phyloP scores from a whole-genome alignment of 1,139 yeast genomes.

The Ogataea hybrid region DNA sequence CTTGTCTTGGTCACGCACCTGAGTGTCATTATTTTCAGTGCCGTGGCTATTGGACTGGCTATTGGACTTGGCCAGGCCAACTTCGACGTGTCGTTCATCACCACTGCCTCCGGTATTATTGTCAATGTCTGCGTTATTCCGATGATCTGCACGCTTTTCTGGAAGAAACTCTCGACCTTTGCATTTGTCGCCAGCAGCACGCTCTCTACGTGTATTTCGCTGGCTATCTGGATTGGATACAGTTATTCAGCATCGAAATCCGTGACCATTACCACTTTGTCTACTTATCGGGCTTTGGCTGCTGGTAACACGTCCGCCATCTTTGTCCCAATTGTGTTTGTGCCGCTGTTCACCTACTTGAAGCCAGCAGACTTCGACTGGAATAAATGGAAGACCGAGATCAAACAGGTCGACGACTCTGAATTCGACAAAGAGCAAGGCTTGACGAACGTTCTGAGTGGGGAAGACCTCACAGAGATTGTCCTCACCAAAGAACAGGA shows the following conservation, averaged over 20 bases:
- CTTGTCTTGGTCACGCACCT: constrained; percentile 41
- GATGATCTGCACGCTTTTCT: constrained; percentile 40
- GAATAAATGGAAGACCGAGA: constrained; percentile 27
- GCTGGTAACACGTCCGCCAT: constrained; percentile 37
- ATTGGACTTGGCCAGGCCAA: constrained; percentile 42
- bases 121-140: constrained; percentile 33
- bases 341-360: constrained; percentile 33
- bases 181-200: constrained; percentile 20
- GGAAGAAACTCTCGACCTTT: constrained; percentile 36
- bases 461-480: constrained; percentile 33
- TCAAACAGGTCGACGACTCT: constrained; percentile 27
- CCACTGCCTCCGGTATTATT: constrained; percentile 40
- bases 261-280: constrained; percentile 27
- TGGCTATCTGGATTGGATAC: constrained; percentile 36
- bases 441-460: constrained; percentile 30
- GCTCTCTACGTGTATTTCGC: constrained; percentile 28
- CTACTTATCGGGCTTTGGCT: constrained; percentile 34
- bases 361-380: constrained; percentile 37
- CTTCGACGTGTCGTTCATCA: constrained; percentile 43
- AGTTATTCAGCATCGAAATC: constrained; percentile 23
- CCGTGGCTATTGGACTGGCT: constrained; percentile 40
- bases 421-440: constrained; percentile 29
- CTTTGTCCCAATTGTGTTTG: constrained; percentile 27
- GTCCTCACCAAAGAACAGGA: constrained; percentile 19
- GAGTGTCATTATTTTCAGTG: constrained; percentile 38